A percentile compares a stretch with the other conserved stretches of the same genome.
Conservation (phyloP, 2,329 filamentous ascomycete genomes). For the Plectosphaerella plurivora region DNA sequence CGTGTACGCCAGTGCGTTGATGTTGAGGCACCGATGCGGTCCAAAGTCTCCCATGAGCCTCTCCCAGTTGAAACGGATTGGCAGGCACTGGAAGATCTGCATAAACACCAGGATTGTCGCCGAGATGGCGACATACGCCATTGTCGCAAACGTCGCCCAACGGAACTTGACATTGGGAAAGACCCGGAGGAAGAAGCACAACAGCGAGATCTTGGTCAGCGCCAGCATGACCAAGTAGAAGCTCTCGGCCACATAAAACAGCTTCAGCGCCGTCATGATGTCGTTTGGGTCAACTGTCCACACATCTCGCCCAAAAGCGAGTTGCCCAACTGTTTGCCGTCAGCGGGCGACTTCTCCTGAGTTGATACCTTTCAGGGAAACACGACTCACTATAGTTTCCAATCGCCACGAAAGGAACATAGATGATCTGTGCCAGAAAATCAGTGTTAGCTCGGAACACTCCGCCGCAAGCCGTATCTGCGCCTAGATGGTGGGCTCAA, state of each 20-base stretch:
- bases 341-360: background rate
- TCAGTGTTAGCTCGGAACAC: background rate
- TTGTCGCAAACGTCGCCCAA: slow-evolving; percentile 14
- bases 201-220: slow-evolving; percentile 24
- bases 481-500: background rate
- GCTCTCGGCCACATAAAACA: slow-evolving; percentile 23
- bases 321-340: slow-evolving; percentile 15
- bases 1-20: slow-evolving; percentile 24
- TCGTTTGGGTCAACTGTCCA: slow-evolving; percentile 24
- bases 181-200: slow-evolving; percentile 27
- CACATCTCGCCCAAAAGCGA: slow-evolving; percentile 30
- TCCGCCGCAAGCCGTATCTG: background rate
- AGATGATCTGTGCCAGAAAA: slow-evolving; percentile 16
- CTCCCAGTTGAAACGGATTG: slow-evolving; percentile 25
- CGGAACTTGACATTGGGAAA: slow-evolving; percentile 24
- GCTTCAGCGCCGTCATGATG: slow-evolving; percentile 24
- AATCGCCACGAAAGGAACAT: slow-evolving; percentile 22
- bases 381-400: slow-evolving; percentile 23
- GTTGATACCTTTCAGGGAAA: too few relatives aligned
- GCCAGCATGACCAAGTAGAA: slow-evolving; percentile 25
- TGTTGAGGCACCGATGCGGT: slow-evolving; percentile 22
- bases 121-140: slow-evolving; percentile 19
- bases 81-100: slow-evolving; percentile 30
- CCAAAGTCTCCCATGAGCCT: slow-evolving; percentile 23
- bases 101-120: slow-evolving; percentile 22